Evolutionary conservation across 306 rosid genomes (phyloP).

Genomic region (Inga leiocalycina): DNA sequence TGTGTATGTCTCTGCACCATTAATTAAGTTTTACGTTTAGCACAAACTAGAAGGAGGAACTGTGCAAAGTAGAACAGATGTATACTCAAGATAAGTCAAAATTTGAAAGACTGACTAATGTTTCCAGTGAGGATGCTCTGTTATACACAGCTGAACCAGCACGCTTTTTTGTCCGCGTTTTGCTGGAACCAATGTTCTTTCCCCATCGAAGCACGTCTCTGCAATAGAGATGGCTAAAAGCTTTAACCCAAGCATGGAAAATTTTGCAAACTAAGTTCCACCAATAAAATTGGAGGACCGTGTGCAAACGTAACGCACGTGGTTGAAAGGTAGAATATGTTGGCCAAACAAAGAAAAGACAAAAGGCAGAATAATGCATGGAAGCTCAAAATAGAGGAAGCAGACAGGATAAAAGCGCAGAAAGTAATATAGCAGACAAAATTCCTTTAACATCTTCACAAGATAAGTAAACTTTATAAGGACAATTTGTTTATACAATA

Average conservation of each 20-base stretch:
- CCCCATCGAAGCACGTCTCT: slow-evolving; percentile 98
- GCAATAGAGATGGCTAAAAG: slow-evolving; percentile 37
- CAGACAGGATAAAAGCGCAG: not conserved
- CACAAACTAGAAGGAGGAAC: slow-evolving; percentile 25
- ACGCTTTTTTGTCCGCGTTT: slow-evolving; percentile 77
- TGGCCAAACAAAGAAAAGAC: not conserved
- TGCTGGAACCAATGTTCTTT: slow-evolving; percentile 65
- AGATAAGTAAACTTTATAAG: not conserved
- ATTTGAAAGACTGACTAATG: slow-evolving; percentile 63
- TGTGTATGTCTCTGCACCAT: not conserved
- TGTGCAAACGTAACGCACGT: not conserved
- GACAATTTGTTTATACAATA: not conserved
- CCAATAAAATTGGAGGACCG: not conserved
- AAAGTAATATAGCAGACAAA: not conserved
- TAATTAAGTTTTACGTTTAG: not conserved
- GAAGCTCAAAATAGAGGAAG: not conserved
- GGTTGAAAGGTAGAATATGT: not conserved
- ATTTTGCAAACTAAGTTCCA: slow-evolving; percentile 7
- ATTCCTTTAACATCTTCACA: not conserved
- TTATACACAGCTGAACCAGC: slow-evolving; percentile 88
- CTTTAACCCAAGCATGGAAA: slow-evolving; percentile 24
- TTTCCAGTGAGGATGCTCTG: slow-evolving; percentile 92
- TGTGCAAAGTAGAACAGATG: not conserved
- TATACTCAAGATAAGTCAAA: slow-evolving; percentile 10
- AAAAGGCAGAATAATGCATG: not conserved